Base-by-base conservation (phyloP, 179 eudicot genomes). In the Dionaea muscipula region DNA sequence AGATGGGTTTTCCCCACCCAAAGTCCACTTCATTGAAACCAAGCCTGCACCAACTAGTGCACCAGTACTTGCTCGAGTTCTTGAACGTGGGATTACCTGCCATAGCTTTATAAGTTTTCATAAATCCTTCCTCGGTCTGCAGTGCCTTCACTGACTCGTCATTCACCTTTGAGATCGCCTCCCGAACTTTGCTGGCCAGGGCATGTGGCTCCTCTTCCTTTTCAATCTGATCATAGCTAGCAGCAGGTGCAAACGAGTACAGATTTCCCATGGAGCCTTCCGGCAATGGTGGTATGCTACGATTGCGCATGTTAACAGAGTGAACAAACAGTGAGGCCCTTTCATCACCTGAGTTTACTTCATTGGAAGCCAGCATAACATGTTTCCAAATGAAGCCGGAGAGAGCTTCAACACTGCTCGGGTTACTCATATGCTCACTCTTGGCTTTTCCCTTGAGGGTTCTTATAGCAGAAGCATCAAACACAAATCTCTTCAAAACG, bases 301-400 rank as follows among this genome's bases (percentile, higher is more conserved):
- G 57, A 25, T 25, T 15, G 16, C 63, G 63, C 48, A 68, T 50
- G 63, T 68, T 47, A 24, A 56, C 63, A 24, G 59, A 21, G 31
- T 68, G 72, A 27, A 18, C 43, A 15, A 52, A 26, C 4, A 46
- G 23, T 0, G 67, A 62, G 0, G 36, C 39, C 21, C 44, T 40
- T 43, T 41, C 28, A 0, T 2, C 26, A 0, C 15, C 25, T 24
- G 26, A 7, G n/a, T 33, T 41, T 19, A 10, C 14, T 50, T 18
- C 17, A 18, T 19, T 26, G 33, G 23, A 16, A 55, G 50, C 54
- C 41, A 18, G 54, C 31, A 14, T 53, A 17, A 18, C 23, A 18
- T 61, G 70, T 51, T 54, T 60, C 65, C 60, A 59, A 4, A 66
- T 37, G 51, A 66, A 60, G 4, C 43, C 60, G 31, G 70, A 53